A percentile compares a stretch with the other conserved stretches of the same genome.
These are phyloP conservation scores for Aspergillus aculeatinus DNA, from an alignment of 2,329 filamentous ascomycete genomes.

Conservation along the genomic window DNA sequence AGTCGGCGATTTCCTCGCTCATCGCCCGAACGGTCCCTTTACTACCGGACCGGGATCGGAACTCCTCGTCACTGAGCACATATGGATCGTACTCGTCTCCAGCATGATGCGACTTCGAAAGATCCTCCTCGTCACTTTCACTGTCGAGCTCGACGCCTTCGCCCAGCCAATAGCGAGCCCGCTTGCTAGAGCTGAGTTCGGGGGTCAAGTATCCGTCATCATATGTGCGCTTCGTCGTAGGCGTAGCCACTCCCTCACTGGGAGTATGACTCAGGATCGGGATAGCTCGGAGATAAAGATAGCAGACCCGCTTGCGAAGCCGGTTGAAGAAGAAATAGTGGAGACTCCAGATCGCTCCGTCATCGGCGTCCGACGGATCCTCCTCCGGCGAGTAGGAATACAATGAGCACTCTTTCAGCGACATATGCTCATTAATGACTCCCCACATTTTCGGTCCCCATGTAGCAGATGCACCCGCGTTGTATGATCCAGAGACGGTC, in stretches of 20 bases:
- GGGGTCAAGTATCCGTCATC: constrained; percentile 52
- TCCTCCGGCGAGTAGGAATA: constrained; percentile 88
- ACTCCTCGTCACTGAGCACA: constrained; percentile 47
- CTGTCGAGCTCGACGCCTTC: constrained; percentile 44
- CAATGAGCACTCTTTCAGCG: constrained; percentile 79
- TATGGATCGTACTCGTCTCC: constrained; percentile 45
- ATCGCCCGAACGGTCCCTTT: constrained; percentile 51
- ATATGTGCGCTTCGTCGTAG: constrained; percentile 47
- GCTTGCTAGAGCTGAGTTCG: constrained; percentile 67
- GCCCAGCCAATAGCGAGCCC: constrained; percentile 85
- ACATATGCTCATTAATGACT: constrained; percentile 92
- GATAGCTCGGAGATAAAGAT: constrained; percentile 88
- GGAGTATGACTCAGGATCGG: constrained; percentile 66
- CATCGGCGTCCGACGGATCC: constrained; percentile 89
- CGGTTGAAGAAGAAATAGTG: constrained; percentile 99
- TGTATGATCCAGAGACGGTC: constrained; percentile 48
- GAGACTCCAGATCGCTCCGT: constrained; percentile 89
- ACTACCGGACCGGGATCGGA: constrained; percentile 36
- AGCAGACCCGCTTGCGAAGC: constrained; percentile 84
- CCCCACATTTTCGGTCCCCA: constrained; percentile 94
- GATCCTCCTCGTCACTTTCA: constrained; percentile 41
- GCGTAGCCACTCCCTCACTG: constrained; percentile 48
- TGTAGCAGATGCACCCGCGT: constrained; percentile 55
- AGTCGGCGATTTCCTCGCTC: constrained; percentile 55
- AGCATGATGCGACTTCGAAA: constrained; percentile 22